Evolutionary conservation across 2,329 filamentous ascomycete genomes (phyloP).

Genomic region (Colletotrichum lindemuthianum): DNA sequence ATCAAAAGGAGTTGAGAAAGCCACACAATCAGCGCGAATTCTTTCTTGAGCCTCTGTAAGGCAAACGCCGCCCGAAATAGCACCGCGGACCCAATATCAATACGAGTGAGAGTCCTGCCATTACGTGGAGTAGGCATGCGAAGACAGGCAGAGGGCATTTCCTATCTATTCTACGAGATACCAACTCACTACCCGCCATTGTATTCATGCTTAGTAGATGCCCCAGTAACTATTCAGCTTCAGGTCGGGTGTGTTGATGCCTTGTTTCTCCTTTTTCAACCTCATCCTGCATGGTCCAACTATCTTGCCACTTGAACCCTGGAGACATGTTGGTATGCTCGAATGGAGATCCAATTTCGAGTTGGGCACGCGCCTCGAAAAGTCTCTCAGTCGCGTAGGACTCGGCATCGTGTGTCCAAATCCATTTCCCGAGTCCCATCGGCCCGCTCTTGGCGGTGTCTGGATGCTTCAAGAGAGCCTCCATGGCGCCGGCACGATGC

Average conservation of each 20-base stretch:
- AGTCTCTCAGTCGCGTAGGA: constrained; percentile 1
- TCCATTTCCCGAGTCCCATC: constrained; percentile 14
- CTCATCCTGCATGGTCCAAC: constrained; percentile 19
- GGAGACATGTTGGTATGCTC: constrained; percentile 8
- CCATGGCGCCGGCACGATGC: constrained; percentile 8
- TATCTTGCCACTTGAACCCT: constrained; percentile 6
- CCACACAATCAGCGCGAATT: constrained; percentile 49
- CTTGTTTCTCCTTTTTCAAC: constrained; percentile 21
- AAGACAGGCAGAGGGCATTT: background rate
- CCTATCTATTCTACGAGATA: background rate
- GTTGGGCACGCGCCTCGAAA: constrained; percentile 5
- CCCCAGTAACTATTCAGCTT: constrained; percentile 17
- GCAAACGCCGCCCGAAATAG: constrained; percentile 50
- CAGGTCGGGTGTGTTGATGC: constrained; percentile 13
- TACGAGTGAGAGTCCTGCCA: constrained; percentile 43
- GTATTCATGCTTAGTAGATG: background rate
- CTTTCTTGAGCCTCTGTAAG: constrained; percentile 46
- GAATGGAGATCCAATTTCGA: background rate
- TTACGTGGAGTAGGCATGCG: no score
- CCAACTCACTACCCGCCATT: background rate
- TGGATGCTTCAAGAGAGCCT: constrained; percentile 9
- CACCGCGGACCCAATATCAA: constrained; percentile 49
- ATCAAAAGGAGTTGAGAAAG: constrained; percentile 45
- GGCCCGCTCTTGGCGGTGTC: background rate
- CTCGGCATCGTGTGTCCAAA: constrained; percentile 12